These are phyloP conservation scores for Gentiana macrophylla DNA, from an alignment of 257 asterid genomes.

Conservation along the genomic window DNA sequence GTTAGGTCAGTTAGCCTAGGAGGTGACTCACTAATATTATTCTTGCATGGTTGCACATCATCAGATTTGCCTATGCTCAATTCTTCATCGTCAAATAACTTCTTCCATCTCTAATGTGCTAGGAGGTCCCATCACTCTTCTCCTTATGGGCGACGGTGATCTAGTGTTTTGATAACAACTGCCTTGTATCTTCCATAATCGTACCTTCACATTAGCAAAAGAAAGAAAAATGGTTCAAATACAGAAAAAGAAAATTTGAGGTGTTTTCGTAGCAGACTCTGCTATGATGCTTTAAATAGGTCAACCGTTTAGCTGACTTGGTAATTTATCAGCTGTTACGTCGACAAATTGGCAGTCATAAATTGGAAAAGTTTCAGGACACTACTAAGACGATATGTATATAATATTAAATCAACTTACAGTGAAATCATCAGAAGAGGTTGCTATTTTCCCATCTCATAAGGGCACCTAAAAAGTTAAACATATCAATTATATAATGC, in stretches of 20 bases:
- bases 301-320: too few species aligned
- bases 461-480: constrained; percentile 57
- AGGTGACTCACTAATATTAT: constrained; percentile 18
- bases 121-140: constrained; percentile 62
- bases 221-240: too few species aligned
- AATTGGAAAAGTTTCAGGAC: too few species aligned
- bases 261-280: too few species aligned
- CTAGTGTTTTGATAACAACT: constrained; percentile 61
- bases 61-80: constrained; percentile 16
- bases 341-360: too few species aligned
- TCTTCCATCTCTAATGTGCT: constrained; percentile 39
- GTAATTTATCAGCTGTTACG: too few species aligned
- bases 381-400: too few species aligned
- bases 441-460: constrained; percentile 82
- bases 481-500: constrained; percentile 7
- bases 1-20: constrained; percentile 15
- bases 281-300: too few species aligned
- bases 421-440: constrained; percentile 90
- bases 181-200: constrained; percentile 63
- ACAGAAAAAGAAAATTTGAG: too few species aligned
- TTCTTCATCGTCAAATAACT: constrained; percentile 44
- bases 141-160: constrained; percentile 76
- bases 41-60: too few species aligned
- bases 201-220: constrained; percentile 53
- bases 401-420: constrained; percentile 49